These are phyloP conservation scores for Crucihimalaya himalaica DNA, from an alignment of 345 rosid genomes.

Conservation along the genomic window DNA sequence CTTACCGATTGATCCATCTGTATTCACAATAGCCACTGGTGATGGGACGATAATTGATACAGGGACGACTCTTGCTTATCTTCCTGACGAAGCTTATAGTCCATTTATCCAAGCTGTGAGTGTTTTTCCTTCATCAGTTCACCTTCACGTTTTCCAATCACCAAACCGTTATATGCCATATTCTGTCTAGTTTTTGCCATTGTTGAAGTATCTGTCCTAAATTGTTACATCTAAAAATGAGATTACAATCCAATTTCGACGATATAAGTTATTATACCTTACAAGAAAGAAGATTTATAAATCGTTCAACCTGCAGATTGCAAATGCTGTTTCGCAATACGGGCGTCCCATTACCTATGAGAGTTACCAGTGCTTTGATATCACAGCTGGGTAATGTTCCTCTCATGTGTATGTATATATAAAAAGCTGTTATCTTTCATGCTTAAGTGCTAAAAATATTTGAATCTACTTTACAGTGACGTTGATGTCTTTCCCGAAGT, in stretches of 20 bases:
- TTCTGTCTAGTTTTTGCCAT: slow-evolving; percentile 11
- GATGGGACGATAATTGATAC: slow-evolving; percentile 94
- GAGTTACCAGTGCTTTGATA: slow-evolving; percentile 65
- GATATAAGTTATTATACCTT: slow-evolving; percentile 9
- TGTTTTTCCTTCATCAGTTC: slow-evolving; percentile 18
- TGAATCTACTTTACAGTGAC: slow-evolving; percentile 51
- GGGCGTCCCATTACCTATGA: slow-evolving; percentile 54
- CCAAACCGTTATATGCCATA: background rate
- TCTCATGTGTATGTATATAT: slow-evolving; percentile 17
- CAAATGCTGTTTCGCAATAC: slow-evolving; percentile 54
- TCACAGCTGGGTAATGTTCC: slow-evolving; percentile 64
- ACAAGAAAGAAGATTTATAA: slow-evolving; percentile 18
- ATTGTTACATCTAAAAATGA: background rate
- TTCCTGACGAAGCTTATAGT: slow-evolving; percentile 70
- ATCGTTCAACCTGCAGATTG: slow-evolving; percentile 53
- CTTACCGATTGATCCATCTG: slow-evolving; percentile 70
- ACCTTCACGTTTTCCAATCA: slow-evolving; percentile 1
- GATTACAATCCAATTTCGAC: background rate
- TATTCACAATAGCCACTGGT: slow-evolving; percentile 70
- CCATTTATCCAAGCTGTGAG: slow-evolving; percentile 78
- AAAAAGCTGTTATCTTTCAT: background rate
- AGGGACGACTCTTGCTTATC: slow-evolving; percentile 98
- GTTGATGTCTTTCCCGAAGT: slow-evolving; percentile 74
- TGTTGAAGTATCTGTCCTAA: background rate
- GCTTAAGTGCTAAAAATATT: slow-evolving; percentile 18